Evolutionary conservation across 176 grass and related monocot genomes (phyloP), one percentile per base, ranked within the genome.

Genomic region (Lolium rigidum): DNA sequence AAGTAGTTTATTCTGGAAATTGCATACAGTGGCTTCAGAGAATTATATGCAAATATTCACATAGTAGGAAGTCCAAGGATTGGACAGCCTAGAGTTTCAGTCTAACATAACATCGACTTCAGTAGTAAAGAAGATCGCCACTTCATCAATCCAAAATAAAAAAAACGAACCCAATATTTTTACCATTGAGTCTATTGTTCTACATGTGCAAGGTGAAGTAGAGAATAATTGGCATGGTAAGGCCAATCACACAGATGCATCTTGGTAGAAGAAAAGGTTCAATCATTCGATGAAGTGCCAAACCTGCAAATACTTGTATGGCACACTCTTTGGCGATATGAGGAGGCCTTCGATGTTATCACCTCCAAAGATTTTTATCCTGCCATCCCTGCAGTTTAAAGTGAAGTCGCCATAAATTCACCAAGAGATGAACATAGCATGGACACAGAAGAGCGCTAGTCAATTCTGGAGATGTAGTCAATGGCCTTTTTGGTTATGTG

Each of bases 221-320:
- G 18, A 85, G 60, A 56, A 77, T 56, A 7, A 18, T 8, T n/a
- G 24, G 12, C 54, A 76, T 74, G 80, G 4, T n/a, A 74, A 41
- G 38, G 10, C 5, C 51, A 79, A 15, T 17, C 14, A 41, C 37
- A 50, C 51, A 50, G 24, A 65, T 18, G 22, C 18, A 48, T 51
- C 9, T 48, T 47, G 1, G 64, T 0, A 21, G 10, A 28, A 10
- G 5, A 28, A 44, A 37, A 48, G 52, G 38, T 48, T 8, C 9
- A 52, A 10, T 20, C 4, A 31, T 31, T 17, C 1, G 24, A 21
- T 75, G 2, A 21, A 49, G 28, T 68, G 82, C 2, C 62, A 65
- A 77, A 98, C 95, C 95, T 98, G 91, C 86, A 98, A 35, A 80
- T 94, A 87, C 84, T 98, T 98, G 81, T 89, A 98, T 1, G 93